Conservation (phyloP, 2,329 filamentous ascomycete genomes). For the Hirsutella minnesotensis region DNA sequence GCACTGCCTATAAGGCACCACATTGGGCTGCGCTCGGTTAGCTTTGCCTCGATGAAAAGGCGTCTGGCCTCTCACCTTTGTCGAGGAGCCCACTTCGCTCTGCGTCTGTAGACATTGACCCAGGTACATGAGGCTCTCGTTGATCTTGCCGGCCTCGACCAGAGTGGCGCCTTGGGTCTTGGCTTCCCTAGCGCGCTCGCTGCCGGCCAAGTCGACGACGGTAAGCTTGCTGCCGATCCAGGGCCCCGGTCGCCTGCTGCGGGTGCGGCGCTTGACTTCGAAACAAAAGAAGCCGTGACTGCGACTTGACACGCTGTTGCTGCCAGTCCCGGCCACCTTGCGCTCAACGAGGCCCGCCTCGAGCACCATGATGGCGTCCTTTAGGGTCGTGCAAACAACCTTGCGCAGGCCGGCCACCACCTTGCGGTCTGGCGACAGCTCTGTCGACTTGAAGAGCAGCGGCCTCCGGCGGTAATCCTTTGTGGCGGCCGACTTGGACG, state of each 20-base stretch:
- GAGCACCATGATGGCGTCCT: conserved; percentile 79
- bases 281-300: conserved; percentile 96
- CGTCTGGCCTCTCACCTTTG: conserved; percentile 44
- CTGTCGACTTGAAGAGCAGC: conserved; percentile 84
- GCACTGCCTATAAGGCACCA: conserved; percentile 72
- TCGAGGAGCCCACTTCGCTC: conserved; percentile 61
- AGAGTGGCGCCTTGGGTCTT: conserved; percentile 90
- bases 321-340: conserved; percentile 78
- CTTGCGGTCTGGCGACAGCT: conserved; percentile 80
- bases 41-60: neutral
- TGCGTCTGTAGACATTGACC: conserved; percentile 96
- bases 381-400: conserved; percentile 69
- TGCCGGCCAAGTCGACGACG: conserved; percentile 85
- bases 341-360: conserved; percentile 83
- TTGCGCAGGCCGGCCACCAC: conserved; percentile 87
- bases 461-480: conserved; percentile 67
- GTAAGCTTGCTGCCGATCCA: conserved; percentile 76
- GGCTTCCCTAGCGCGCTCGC: conserved; percentile 82
- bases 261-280: conserved; percentile 73
- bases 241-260: conserved; percentile 31
- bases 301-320: conserved; percentile 83
- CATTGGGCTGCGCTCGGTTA: conserved; percentile 42
- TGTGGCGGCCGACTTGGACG: conserved; percentile 44
- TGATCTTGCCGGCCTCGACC: conserved; percentile 95
- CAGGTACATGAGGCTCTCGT: conserved; percentile 95